Base-by-base conservation (phyloP, 2,329 filamentous ascomycete species). In the Dactylonectria macrodidyma region DNA sequence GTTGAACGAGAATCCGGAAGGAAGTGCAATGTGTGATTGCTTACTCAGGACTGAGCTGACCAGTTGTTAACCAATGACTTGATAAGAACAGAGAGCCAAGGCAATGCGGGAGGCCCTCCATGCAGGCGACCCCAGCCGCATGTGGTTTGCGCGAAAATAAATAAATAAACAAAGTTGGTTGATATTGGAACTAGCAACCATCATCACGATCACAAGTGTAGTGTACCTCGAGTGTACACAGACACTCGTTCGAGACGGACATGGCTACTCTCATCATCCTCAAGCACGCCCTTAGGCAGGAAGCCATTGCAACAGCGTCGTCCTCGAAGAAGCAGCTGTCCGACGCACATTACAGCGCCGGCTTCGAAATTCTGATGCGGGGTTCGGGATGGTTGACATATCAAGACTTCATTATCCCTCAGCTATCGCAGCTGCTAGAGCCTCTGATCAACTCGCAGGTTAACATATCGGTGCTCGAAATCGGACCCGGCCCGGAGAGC, bases 401-500 rank as follows among this genome's bases (percentile, higher is more conserved):
- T 75, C 70, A 81, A 74, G 76, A 85, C 56, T 90, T 89, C 75
- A 84, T 89, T 36, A 78, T 85, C 50, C 86, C 87, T 54, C 82
- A 87, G 48, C 77, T 90, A 5, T 78, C 79, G 57, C 72, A 77
- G 41, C 67, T 87, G 0, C 71, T 90, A 2, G 56, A 62, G 1
- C 71, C 81, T 62, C 78, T 88, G 38, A 76, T 85, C 70, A 73
- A 78, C 41, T 84, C 84, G 6, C 81, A 80, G 34, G 57, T 6
- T 30, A 54, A 73, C 12, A 77, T 91, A 67, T 90, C 88, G 3
- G 83, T 85, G 16, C 81, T 91, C 6, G 90, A 91, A 71, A 86
- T 91, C 57, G 88, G 88, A 69, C 87, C 90, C 0, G 89, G 89
- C 9, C 84, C 87, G 0, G 81, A 84, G 76, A 90, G 83, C 71